A percentile compares a stretch with the other conserved stretches of the same genome.
Evolutionary conservation across 148 eudicot species (phyloP).

Genomic region (Mesembryanthemum crystallinum): DNA sequence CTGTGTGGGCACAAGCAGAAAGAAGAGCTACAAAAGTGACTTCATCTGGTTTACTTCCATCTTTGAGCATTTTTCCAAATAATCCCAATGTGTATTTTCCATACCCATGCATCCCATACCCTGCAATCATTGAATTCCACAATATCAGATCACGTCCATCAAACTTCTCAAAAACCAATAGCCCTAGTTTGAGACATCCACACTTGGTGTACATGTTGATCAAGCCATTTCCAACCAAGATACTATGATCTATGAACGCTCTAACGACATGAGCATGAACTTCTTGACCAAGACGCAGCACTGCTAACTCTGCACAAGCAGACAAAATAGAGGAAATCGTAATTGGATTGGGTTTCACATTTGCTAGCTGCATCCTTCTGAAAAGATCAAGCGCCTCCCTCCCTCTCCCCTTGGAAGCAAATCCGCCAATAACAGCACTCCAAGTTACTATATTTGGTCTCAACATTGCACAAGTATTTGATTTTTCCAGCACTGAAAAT

Average conservation of each 20-base stretch:
- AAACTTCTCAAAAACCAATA: slow-evolving; percentile 33
- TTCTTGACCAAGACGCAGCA: slow-evolving; percentile 47
- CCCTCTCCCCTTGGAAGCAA: slow-evolving; percentile 39
- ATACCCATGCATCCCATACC: slow-evolving; percentile 58
- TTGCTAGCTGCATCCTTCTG: slow-evolving; percentile 51
- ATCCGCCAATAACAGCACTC: slow-evolving; percentile 51
- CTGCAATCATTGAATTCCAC: slow-evolving; percentile 58
- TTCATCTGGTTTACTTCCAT: slow-evolving; percentile 41
- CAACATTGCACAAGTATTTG: slow-evolving; percentile 18
- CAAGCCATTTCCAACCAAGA: slow-evolving; percentile 49
- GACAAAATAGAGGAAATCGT: slow-evolving; percentile 46
- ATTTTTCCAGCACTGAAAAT: slow-evolving; percentile 41
- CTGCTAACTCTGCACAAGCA: slow-evolving; percentile 56
- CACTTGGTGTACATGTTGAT: slow-evolving; percentile 64
- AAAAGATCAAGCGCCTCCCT: slow-evolving; percentile 50
- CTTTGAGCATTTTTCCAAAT: slow-evolving; percentile 41
- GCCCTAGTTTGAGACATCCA: slow-evolving; percentile 44
- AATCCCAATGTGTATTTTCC: slow-evolving; percentile 36
- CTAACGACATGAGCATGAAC: slow-evolving; percentile 47
- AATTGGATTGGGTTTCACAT: slow-evolving; percentile 41
- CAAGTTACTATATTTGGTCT: slow-evolving; percentile 60
- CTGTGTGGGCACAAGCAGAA: slow-evolving; percentile 59
- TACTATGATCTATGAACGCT: slow-evolving; percentile 23
- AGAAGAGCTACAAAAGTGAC: slow-evolving; percentile 54
- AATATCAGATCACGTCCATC: slow-evolving; percentile 37